Percentiles rank a stretch among this genome's conserved stretches.
These are phyloP conservation scores for Termitomyces sp. DNA, from an alignment of 768 basidiomycete genomes.

Conservation along the genomic window DNA sequence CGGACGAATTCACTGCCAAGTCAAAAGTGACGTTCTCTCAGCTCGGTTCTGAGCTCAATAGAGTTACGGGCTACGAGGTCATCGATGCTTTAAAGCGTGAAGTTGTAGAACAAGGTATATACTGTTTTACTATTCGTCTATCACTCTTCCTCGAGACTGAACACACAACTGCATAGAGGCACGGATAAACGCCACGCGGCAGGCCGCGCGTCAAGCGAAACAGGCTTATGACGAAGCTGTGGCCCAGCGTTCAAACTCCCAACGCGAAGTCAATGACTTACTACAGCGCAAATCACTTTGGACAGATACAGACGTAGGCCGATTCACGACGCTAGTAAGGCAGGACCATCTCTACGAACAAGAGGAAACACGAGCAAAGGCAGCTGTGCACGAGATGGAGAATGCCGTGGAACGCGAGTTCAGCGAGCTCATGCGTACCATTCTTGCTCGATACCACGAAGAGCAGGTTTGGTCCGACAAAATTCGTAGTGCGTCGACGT, in stretches of 20 bases:
- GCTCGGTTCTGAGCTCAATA: constrained; percentile 76
- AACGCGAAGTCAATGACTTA: constrained; percentile 94
- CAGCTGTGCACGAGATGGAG: constrained; percentile 62
- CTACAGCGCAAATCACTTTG: constrained; percentile 91
- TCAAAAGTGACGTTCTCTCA: constrained; percentile 61
- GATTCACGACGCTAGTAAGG: constrained; percentile 87
- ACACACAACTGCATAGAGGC: constrained; percentile 45
- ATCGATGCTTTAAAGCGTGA: constrained; percentile 76
- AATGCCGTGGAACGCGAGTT: constrained; percentile 83
- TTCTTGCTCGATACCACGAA: constrained; percentile 92
- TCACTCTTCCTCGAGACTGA: background rate
- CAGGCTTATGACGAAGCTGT: constrained; percentile 72
- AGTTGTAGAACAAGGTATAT: constrained; percentile 79
- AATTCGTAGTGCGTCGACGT: constrained; percentile 92
- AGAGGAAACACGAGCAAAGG: constrained; percentile 67
- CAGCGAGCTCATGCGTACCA: constrained; percentile 78
- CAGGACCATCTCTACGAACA: constrained; percentile 87
- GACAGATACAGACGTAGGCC: constrained; percentile 80
- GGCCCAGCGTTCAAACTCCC: constrained; percentile 73
- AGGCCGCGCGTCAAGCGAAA: constrained; percentile 70
- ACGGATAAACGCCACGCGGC: constrained; percentile 59
- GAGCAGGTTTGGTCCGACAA: constrained; percentile 99
- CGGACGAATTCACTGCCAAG: constrained; percentile 51
- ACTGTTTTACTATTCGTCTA: constrained; percentile 1
- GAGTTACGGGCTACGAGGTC: constrained; percentile 86